These are phyloP conservation scores for Rhododendron williamsianum DNA, from an alignment of 148 eudicot genomes.

Conservation along the genomic window DNA sequence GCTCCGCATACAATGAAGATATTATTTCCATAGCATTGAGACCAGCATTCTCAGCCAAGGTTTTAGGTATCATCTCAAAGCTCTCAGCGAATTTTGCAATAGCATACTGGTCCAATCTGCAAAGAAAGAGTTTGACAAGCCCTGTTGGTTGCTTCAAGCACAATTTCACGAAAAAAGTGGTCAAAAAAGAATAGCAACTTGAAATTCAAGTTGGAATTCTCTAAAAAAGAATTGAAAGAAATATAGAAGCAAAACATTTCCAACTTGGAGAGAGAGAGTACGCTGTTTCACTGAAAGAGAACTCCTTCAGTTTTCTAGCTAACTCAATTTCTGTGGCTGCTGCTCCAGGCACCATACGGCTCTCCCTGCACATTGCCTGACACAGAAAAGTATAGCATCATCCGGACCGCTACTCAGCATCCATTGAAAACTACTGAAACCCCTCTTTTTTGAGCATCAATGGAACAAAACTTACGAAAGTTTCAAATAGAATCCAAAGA, in stretches of 20 bases:
- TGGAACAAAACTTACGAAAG: background rate
- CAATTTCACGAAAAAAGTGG: background rate
- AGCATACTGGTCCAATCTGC: conserved; percentile 92
- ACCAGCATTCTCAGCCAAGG: conserved; percentile 98
- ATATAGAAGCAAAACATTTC: too few relatives aligned
- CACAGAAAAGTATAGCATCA: background rate
- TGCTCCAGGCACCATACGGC: conserved; percentile 87
- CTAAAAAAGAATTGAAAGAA: too few relatives aligned
- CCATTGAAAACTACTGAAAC: background rate
- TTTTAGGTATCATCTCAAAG: too few relatives aligned
- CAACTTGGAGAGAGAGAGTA: conserved; percentile 13
- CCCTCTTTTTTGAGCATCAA: background rate
- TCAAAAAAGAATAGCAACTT: background rate
- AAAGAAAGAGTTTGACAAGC: conserved; percentile 1
- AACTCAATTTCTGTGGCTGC: conserved; percentile 94
- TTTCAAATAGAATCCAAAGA: background rate
- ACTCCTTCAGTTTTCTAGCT: conserved; percentile 79
- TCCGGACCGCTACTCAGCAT: background rate
- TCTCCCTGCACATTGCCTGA: conserved; percentile 96
- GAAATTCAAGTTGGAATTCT: too few relatives aligned
- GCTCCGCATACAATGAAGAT: conserved; percentile 81
- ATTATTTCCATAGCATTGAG: conserved; percentile 91
- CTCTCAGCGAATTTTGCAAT: conserved; percentile 87
- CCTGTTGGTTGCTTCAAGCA: background rate
- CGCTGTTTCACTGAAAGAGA: conserved; percentile 91